phyloP scores from a whole-genome alignment of 176 grass and related monocot species.

The Bonia amplexicaulis region DNA sequence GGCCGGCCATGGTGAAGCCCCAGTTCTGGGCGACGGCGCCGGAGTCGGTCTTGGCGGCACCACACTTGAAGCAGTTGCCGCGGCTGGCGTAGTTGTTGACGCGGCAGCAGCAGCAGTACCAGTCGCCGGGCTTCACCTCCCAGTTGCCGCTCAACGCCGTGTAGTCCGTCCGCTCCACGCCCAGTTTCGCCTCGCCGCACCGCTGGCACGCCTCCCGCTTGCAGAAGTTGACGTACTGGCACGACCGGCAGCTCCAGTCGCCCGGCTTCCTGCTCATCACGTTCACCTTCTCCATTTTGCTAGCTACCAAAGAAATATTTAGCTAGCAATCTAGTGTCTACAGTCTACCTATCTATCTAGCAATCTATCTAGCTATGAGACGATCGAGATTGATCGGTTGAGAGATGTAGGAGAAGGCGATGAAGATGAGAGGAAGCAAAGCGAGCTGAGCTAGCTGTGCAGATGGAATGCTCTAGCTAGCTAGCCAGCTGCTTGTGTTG shows the following conservation, averaged over 20 bases:
- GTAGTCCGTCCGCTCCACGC: constrained; percentile 46
- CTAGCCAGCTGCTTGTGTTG: background rate
- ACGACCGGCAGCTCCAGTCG: constrained; percentile 90
- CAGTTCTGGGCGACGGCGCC: constrained; percentile 60
- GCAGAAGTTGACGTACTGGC: constrained; percentile 86
- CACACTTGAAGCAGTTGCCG: constrained; percentile 77
- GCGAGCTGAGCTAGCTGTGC: constrained; percentile 4
- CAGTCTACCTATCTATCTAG: background rate
- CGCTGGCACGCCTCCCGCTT: constrained; percentile 82
- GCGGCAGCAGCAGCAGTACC: constrained; percentile 70
- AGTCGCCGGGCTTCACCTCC: constrained; percentile 93
- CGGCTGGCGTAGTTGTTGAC: constrained; percentile 84
- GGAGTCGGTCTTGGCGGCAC: constrained; percentile 62
- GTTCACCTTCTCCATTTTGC: constrained; percentile 31
- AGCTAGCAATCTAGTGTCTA: background rate
- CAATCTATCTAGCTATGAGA: background rate
- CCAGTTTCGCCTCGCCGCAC: constrained; percentile 68
- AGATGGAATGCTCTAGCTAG: constrained; percentile 3
- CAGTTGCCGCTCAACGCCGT: constrained; percentile 33
- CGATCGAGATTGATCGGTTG: background rate
- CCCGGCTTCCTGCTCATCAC: constrained; percentile 67
- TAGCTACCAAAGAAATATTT: background rate
- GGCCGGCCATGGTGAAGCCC: constrained; percentile 47
- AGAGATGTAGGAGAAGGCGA: constrained; percentile 2
- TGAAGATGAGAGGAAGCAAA: background rate